Percentiles rank a stretch among this genome's conserved stretches.
Evolutionary conservation across 495 filamentous ascomycete species (phyloP).

Genomic region (Penicillium silybi): DNA sequence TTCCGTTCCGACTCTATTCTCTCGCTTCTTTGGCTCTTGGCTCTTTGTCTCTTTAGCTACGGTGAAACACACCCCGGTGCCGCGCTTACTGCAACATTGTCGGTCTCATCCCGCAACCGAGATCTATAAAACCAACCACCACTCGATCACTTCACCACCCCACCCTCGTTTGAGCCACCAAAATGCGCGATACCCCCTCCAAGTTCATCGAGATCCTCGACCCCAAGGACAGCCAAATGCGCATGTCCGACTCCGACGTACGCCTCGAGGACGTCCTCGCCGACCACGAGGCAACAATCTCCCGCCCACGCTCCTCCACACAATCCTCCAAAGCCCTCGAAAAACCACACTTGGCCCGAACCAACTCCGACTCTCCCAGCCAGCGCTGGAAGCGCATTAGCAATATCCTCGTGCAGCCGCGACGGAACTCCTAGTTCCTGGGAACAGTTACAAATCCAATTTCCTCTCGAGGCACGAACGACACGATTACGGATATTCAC

Average conservation of each 20-base stretch:
- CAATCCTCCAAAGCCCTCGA: conserved; percentile 34
- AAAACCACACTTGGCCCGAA: conserved; percentile 24
- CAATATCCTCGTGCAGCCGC: conserved; percentile 30
- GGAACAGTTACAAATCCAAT: not conserved
- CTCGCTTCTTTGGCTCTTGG: not conserved
- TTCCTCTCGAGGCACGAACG: conserved; percentile 1
- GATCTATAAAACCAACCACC: not conserved
- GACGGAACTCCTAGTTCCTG: conserved; percentile 19
- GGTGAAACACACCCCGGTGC: conserved; percentile 1
- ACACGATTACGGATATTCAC: conserved; percentile 15
- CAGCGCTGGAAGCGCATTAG: conserved; percentile 41
- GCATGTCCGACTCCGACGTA: conserved; percentile 42
- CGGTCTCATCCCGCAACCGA: conserved; percentile 6
- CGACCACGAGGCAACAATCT: conserved; percentile 42
- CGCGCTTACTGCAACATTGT: conserved; percentile 20
- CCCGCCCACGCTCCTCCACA: conserved; percentile 40
- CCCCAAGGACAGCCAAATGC: conserved; percentile 29
- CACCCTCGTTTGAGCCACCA: not conserved
- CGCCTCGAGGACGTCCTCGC: conserved; percentile 48
- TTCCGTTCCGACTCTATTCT: not conserved
- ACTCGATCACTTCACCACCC: not conserved
- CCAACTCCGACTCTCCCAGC: conserved; percentile 25
- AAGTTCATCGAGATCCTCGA: conserved; percentile 48
- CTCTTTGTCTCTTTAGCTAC: too few relatives aligned
- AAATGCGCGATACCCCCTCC: conserved; percentile 43